Evolutionary conservation across 1,284 basidiomycete genomes (phyloP).

Genomic region (Rhodofomes roseus): DNA sequence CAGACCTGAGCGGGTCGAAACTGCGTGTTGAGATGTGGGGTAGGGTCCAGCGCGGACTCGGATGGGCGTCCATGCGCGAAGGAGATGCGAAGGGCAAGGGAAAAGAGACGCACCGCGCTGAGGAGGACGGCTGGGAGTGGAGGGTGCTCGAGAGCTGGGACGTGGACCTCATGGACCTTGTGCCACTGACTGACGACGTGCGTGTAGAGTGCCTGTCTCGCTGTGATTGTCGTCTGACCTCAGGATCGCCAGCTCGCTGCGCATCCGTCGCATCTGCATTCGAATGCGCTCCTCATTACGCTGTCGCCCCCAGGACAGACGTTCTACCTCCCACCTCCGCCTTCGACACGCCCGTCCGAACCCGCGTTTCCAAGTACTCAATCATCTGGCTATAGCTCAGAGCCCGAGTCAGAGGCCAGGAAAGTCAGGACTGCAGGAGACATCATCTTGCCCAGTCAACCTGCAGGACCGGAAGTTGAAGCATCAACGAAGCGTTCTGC

Average conservation of each 20-base stretch:
- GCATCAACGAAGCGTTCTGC: slow-evolving; percentile 1
- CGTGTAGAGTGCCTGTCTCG: slow-evolving; percentile 22
- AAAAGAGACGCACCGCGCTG: slow-evolving; percentile 38
- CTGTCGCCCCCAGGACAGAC: slow-evolving; percentile 54
- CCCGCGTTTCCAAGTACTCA: slow-evolving; percentile 46
- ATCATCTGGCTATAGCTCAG: slow-evolving; percentile 60
- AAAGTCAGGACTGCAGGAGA: slow-evolving; percentile 21
- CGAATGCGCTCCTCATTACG: slow-evolving; percentile 69
- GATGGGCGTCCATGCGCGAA: slow-evolving; percentile 4
- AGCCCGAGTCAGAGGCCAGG: slow-evolving; percentile 53
- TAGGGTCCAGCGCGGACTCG: slow-evolving; percentile 25
- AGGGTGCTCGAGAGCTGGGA: slow-evolving; percentile 66
- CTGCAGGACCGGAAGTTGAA: background rate
- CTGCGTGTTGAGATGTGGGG: slow-evolving; percentile 62
- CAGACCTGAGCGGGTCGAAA: slow-evolving; percentile 44
- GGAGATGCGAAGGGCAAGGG: slow-evolving; percentile 28
- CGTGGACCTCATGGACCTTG: slow-evolving; percentile 56
- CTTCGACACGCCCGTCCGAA: slow-evolving; percentile 27
- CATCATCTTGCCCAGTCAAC: slow-evolving; percentile 8
- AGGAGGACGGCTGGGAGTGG: slow-evolving; percentile 43
- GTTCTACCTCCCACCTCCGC: slow-evolving; percentile 59
- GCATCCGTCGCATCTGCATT: slow-evolving; percentile 53
- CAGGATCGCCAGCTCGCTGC: slow-evolving; percentile 34
- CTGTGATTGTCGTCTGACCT: background rate
- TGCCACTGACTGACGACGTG: slow-evolving; percentile 63